Conservation (phyloP, 768 basidiomycete species). For the Pluteus cervinus region DNA sequence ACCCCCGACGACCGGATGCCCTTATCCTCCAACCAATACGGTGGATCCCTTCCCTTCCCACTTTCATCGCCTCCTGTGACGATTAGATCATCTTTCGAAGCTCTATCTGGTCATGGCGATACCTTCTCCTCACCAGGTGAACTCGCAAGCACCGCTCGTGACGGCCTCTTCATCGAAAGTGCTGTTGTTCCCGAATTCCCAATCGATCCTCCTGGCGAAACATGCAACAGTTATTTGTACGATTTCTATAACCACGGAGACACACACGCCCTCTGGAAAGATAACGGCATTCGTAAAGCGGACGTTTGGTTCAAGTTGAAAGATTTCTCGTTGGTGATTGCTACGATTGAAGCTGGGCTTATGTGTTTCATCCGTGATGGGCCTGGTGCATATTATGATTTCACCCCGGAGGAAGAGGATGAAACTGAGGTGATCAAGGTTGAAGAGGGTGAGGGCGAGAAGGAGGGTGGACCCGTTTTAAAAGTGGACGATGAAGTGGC, state of each 20-base stretch:
- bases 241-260: conserved; percentile 72
- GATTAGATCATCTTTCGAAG: conserved; percentile 57
- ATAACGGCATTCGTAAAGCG: conserved; percentile 55
- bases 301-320: conserved; percentile 63
- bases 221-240: conserved; percentile 63
- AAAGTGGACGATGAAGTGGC: too few relatives aligned
- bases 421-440: conserved; percentile 1
- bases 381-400: conserved; percentile 5
- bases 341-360: conserved; percentile 42
- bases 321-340: conserved; percentile 48
- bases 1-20: conserved; percentile 43
- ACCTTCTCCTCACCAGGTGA: conserved; percentile 44
- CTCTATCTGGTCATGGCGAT: conserved; percentile 63
- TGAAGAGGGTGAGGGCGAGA: conserved; percentile 7
- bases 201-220: too few relatives aligned
- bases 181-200: conserved; percentile 53
- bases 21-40: conserved; percentile 30
- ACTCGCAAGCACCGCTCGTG: conserved; percentile 42
- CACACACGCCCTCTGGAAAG: conserved; percentile 33
- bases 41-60: conserved; percentile 23
- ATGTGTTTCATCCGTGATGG: conserved; percentile 35
- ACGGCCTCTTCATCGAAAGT: conserved; percentile 49
- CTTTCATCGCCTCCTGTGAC: conserved; percentile 29
- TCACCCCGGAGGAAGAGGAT: conserved; percentile 1
- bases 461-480: conserved; percentile 17